Evolutionary conservation across 345 rosid species (phyloP).

Genomic region (Salix dunnii): DNA sequence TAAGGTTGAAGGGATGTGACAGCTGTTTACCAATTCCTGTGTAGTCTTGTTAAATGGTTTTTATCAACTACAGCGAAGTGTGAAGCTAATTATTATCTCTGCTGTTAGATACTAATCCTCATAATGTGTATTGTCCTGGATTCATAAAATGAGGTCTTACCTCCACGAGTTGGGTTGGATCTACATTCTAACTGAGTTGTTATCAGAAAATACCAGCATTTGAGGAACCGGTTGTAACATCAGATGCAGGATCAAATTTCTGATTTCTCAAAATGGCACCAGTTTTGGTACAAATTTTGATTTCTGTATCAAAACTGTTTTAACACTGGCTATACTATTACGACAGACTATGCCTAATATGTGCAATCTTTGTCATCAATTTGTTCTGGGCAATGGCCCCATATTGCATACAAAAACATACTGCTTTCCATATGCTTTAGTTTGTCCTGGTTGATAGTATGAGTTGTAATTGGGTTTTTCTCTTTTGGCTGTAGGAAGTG

Average conservation of each 20-base stretch:
- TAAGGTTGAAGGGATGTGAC: neutral
- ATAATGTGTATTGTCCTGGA: neutral
- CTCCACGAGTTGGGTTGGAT: neutral
- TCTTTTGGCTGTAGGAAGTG: slow-evolving; percentile 64
- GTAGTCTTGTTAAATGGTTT: neutral
- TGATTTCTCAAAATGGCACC: neutral
- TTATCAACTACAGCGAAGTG: neutral
- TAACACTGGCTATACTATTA: neutral
- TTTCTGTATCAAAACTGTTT: neutral
- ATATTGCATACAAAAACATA: neutral
- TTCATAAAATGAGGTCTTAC: neutral
- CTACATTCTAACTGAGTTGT: neutral
- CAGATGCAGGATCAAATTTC: neutral
- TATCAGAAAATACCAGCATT: neutral
- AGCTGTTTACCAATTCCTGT: neutral
- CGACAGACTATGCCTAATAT: neutral
- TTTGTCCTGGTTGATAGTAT: neutral
- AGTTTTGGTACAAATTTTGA: neutral
- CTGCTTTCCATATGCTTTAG: neutral
- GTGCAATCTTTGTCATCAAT: neutral
- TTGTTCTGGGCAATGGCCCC: neutral
- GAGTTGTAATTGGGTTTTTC: neutral
- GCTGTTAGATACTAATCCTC: neutral
- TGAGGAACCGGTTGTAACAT: neutral
- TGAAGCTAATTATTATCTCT: neutral